These are phyloP conservation scores for Globisporangium spiculum DNA, from an alignment of 352 stramenopile species.

Conservation along the genomic window DNA sequence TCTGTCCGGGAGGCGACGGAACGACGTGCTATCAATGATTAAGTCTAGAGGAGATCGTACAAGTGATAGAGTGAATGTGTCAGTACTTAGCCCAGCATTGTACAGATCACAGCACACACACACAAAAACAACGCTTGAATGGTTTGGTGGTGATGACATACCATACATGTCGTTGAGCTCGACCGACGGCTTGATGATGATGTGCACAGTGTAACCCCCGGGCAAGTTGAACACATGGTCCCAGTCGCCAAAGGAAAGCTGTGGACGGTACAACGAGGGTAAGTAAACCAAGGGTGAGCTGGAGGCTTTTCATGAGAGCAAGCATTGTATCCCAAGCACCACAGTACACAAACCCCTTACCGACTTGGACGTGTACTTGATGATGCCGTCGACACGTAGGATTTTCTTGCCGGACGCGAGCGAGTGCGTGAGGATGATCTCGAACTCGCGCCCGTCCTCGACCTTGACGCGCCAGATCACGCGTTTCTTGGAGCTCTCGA, in stretches of 20 bases:
- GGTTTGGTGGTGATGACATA: constrained; percentile 23
- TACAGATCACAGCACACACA: neutral
- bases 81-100: neutral
- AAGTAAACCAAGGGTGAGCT: too few relatives aligned
- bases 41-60: constrained; percentile 36
- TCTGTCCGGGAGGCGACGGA: constrained; percentile 69
- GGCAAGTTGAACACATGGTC: constrained; percentile 83
- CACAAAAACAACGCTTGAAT: neutral
- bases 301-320: too few relatives aligned
- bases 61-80: neutral
- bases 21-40: constrained; percentile 79
- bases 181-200: constrained; percentile 83
- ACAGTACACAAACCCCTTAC: constrained; percentile 20
- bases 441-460: constrained; percentile 74
- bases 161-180: constrained; percentile 88
- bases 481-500: constrained; percentile 84
- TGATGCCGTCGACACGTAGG: constrained; percentile 71
- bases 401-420: constrained; percentile 81
- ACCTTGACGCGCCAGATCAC: constrained; percentile 82
- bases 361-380: constrained; percentile 75
- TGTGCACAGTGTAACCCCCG: constrained; percentile 77
- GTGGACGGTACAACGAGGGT: neutral
- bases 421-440: constrained; percentile 83
- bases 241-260: constrained; percentile 82
- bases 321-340: too few relatives aligned